Percentiles rank a stretch among this genome's conserved stretches.
phyloP scores from a whole-genome alignment of 345 rosid species.

The Camelina laxa region DNA sequence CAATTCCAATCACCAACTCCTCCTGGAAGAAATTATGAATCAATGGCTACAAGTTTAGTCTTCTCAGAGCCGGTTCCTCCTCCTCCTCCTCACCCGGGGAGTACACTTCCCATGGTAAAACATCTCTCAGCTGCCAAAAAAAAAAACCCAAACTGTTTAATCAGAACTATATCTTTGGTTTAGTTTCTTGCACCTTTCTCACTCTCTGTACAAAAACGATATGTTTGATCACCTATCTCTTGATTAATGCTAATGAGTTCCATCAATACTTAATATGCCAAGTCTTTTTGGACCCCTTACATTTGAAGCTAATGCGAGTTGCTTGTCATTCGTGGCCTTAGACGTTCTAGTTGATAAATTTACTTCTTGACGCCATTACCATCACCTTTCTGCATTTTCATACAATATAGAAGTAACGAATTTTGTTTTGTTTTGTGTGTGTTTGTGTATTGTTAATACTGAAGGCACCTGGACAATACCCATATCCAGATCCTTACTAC shows the following conservation, averaged over 20 bases:
- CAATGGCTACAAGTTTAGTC: slow-evolving; percentile 51
- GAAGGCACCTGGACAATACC: slow-evolving; percentile 78
- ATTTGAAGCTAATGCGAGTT: background rate
- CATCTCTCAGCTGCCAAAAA: background rate
- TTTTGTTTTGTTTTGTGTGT: slow-evolving; percentile 19
- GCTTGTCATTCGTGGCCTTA: background rate
- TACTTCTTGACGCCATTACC: background rate
- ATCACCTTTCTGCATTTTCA: slow-evolving; percentile 2
- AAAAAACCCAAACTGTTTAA: background rate
- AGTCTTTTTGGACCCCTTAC: background rate
- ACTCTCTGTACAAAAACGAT: background rate
- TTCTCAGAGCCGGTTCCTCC: slow-evolving; percentile 46
- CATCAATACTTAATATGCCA: background rate
- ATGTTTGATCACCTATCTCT: background rate
- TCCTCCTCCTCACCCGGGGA: slow-evolving; percentile 30
- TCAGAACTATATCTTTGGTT: slow-evolving; percentile 21
- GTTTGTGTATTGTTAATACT: slow-evolving; percentile 22
- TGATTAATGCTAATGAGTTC: background rate
- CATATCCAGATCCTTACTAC: slow-evolving; percentile 91
- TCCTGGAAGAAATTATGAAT: slow-evolving; percentile 52
- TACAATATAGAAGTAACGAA: background rate
- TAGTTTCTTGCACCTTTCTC: background rate
- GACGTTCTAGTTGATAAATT: background rate
- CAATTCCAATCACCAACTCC: slow-evolving; percentile 55
- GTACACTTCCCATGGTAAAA: slow-evolving; percentile 55